phyloP scores from a whole-genome alignment of 345 rosid species.

The Citrus unshiu region DNA sequence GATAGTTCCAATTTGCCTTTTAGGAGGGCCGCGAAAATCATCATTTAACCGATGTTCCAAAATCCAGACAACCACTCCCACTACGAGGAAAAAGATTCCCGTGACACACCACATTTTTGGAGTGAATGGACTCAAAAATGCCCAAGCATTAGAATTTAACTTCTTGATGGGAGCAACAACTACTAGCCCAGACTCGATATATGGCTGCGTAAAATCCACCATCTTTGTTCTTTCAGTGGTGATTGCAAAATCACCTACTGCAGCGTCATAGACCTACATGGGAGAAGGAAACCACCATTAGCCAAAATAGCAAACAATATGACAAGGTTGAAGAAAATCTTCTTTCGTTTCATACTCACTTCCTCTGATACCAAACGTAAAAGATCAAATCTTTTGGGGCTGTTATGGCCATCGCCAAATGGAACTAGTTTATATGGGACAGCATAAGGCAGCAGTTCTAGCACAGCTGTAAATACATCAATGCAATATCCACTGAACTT shows the following conservation, averaged over 20 bases:
- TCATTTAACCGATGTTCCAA: slow-evolving; percentile 27
- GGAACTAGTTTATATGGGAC: slow-evolving; percentile 13
- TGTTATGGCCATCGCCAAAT: slow-evolving; percentile 5
- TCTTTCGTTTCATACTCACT: slow-evolving; percentile 7
- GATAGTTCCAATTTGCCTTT: slow-evolving; percentile 15
- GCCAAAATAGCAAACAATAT: too few relatives aligned
- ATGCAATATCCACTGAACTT: slow-evolving; percentile 20
- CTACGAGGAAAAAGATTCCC: slow-evolving; percentile 8
- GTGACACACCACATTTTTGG: slow-evolving; percentile 15
- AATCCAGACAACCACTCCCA: slow-evolving; percentile 26
- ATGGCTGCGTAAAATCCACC: slow-evolving; percentile 30
- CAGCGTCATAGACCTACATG: slow-evolving; percentile 19
- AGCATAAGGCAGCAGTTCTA: slow-evolving; percentile 8
- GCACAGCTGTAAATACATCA: slow-evolving; percentile 20
- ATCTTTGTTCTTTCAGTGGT: slow-evolving; percentile 15
- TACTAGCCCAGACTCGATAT: slow-evolving; percentile 16
- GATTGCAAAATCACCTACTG: slow-evolving; percentile 23
- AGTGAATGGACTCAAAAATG: slow-evolving; percentile 17
- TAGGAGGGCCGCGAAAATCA: slow-evolving; percentile 30
- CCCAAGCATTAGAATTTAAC: slow-evolving; percentile 13
- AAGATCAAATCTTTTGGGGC: slow-evolving; percentile 7
- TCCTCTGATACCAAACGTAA: background rate
- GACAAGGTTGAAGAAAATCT: too few relatives aligned
- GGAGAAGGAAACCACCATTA: background rate
- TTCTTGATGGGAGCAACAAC: slow-evolving; percentile 23